Evolutionary conservation across 1,284 basidiomycete genomes (phyloP), one percentile per base, ranked within the genome.

Genomic region (Naganishia sp.): DNA sequence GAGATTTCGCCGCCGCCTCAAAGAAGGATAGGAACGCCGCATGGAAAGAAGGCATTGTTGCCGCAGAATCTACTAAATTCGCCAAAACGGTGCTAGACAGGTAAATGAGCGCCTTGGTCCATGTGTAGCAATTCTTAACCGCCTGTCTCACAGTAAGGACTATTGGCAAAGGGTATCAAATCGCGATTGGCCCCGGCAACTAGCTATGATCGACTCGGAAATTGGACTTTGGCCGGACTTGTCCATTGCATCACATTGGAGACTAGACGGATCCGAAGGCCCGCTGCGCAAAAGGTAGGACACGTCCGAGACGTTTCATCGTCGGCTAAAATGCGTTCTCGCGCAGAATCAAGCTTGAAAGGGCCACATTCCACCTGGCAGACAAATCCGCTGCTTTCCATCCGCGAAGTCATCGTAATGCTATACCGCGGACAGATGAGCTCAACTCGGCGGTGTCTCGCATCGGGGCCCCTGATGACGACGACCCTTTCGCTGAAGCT

Each of bases 181-280:
- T 42, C 69, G 73, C 28, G 77, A 80, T 46, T 81, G 79, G 79
- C 79, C 79, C 5, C 71, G 65, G 51, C 73, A 74, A 35, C 74
- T 75, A 2, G 72, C 75, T 0, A 57, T 71, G 1, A 69, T 79
- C 18, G 73, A 77, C 28, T 69, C 76, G 2, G 92, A 94, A 74
- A 84, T 90, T 23, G 90, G 90, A 0, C 74, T 94, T 15, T 94
- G 92, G 92, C 85, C 87, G 4, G 82, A 84, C 55, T 76, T 83
- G n/a, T 79, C 75, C 42, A 76, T 79, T 28, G 76, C 76, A 11
- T 83, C 82, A 6, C 75, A 83, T 11, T 94, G 91, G 90, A 82
- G 87, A 55, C 77, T 93, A 42, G 92, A 94, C 69, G 91, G 93
- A 70, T 93, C 90, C 6, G 92, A 94, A 74, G 92, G 92, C 0